Base-by-base conservation (phyloP, 2,329 filamentous ascomycete species). In the Helotiales sp. region DNA sequence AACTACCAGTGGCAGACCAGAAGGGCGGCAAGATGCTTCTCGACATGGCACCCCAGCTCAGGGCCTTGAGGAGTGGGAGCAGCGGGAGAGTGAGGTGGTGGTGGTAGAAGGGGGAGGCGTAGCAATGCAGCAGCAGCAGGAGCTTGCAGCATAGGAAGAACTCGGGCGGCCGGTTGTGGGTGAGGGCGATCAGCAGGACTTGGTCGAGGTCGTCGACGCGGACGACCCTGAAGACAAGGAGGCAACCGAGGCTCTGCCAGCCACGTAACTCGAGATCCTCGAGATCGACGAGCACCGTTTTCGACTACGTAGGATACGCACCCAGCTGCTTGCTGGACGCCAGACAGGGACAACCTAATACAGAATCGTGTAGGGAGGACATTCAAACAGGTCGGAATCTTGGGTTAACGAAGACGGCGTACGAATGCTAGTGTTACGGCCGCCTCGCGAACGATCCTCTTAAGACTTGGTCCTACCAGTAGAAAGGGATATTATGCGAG, bases 381-480 rank as follows among this genome's bases (percentile, higher is more conserved):
- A 54, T 62, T 54, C 33, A 58, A 63, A 64, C 57, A 62, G 54
- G 57, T 59, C 42, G 9, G 54, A 63, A 57, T 56, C 44, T 57
- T 64, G 60, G 64, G n/a, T 66, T 31, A 63, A 66, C 36, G 57
- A 66, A 53, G 62, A 62, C 53, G 59, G 65, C 22, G 27, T 66
- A 25, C 55, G 19, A 25, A 60, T 66, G 15, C 63, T 33, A 52
- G 62, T 66, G 49, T 40, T 34, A 62, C 19, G 24, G 54, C 60
- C 24, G 60, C 52, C 63, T 59, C 62, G 50, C 42, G 25, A 34
- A 30, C 52, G 38, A 47, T 36, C 29, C 2, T 36, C 46, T 63
- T 49, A 64, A 61, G 27, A 65, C 54, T 61, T 58, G 52, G 52
- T 48, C 44, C 54, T 19, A 60, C 46, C 8, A 42, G 36, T 53